Conservation (phyloP, 2,329 filamentous ascomycete genomes). For the Hypoxylon sp. region DNA sequence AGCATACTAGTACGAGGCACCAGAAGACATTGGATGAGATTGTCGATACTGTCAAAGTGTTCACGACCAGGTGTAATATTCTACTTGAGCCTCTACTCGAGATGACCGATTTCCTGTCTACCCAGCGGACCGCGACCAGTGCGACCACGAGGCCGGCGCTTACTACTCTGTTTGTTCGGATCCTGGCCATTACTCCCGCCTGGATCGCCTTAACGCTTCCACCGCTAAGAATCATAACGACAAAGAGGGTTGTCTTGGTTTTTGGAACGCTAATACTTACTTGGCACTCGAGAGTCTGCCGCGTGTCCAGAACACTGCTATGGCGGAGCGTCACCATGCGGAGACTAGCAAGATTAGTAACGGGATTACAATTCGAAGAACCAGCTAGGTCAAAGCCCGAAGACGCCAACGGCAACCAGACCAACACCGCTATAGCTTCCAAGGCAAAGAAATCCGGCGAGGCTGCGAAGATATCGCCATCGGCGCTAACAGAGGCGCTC, state of each 20-base stretch:
- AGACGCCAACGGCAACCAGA: slow-evolving; percentile 50
- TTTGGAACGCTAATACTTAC: slow-evolving; percentile 89
- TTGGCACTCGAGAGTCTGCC: slow-evolving; percentile 90
- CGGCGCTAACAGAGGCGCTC: slow-evolving; percentile 54
- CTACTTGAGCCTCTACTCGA: slow-evolving; percentile 89
- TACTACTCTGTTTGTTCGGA: slow-evolving; percentile 89
- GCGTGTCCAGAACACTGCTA: slow-evolving; percentile 87
- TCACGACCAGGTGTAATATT: slow-evolving; percentile 93
- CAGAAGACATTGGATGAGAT: slow-evolving; percentile 98
- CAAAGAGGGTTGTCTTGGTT: slow-evolving; percentile 85
- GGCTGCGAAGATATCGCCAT: slow-evolving; percentile 50
- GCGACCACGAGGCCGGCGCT: slow-evolving; percentile 92
- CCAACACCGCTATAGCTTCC: slow-evolving; percentile 32
- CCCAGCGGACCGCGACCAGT: slow-evolving; percentile 89
- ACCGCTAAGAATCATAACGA: slow-evolving; percentile 87
- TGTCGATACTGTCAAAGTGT: slow-evolving; percentile 90
- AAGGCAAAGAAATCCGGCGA: slow-evolving; percentile 58
- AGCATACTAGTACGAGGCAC: slow-evolving; percentile 77
- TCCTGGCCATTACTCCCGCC: slow-evolving; percentile 87
- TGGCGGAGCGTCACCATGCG: slow-evolving; percentile 89
- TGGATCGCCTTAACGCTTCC: slow-evolving; percentile 89
- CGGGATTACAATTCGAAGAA: slow-evolving; percentile 81
- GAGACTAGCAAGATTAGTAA: slow-evolving; percentile 77
- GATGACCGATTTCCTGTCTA: slow-evolving; percentile 93
- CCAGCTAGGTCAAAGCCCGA: slow-evolving; percentile 55